phyloP scores from a whole-genome alignment of 345 rosid genomes.

The Bruguiera gymnorhiza region DNA sequence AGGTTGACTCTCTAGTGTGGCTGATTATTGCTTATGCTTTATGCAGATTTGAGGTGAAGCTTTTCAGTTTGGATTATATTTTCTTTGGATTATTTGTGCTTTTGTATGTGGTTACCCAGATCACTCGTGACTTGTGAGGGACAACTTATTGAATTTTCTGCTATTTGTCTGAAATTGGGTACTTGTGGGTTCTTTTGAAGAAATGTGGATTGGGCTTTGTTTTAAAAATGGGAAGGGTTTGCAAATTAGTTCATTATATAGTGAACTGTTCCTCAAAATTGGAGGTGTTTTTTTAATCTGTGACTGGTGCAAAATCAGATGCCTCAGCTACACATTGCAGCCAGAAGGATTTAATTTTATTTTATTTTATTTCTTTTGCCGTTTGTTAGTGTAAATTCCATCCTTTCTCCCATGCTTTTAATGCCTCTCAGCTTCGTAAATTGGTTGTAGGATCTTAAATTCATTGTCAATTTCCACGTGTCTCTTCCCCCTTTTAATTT shows the following conservation, averaged over 20 bases:
- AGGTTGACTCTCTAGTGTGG: neutral
- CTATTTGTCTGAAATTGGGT: neutral
- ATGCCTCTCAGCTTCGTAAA: slow-evolving; percentile 1
- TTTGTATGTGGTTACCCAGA: neutral
- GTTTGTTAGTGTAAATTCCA: neutral
- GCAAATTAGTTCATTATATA: neutral
- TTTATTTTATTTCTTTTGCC: no score
- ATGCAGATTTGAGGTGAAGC: neutral
- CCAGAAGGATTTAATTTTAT: neutral
- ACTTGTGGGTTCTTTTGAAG: neutral
- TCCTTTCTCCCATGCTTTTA: no score
- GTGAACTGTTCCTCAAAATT: neutral
- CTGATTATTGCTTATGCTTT: neutral
- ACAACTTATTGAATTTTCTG: neutral
- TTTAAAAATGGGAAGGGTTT: neutral
- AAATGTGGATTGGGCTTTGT: slow-evolving; percentile 1
- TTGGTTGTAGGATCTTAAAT: slow-evolving; percentile 19
- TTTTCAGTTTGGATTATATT: no score
- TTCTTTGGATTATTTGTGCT: neutral
- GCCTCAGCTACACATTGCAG: neutral
- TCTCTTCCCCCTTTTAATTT: slow-evolving; percentile 22
- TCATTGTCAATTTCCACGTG: slow-evolving; percentile 14
- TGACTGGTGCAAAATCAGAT: neutral
- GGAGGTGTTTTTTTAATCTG: neutral
- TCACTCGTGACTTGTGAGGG: neutral